A percentile compares a stretch with the other conserved stretches of the same genome.
Conservation (phyloP, 1,284 basidiomycete genomes). For the Trametes hirsuta region DNA sequence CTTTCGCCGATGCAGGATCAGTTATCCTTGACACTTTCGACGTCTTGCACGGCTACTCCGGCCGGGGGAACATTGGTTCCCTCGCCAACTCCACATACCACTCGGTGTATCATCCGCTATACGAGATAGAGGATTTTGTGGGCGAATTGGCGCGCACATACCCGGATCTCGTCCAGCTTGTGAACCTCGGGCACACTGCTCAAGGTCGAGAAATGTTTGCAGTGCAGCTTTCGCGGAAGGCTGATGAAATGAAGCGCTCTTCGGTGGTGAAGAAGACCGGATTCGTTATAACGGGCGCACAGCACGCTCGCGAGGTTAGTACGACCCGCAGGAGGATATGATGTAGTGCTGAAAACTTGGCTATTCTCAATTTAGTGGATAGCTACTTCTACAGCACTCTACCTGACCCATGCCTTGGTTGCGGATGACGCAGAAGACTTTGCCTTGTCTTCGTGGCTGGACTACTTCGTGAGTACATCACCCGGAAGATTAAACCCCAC, state of each 20-base stretch:
- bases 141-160: slow-evolving; percentile 44
- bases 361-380: slow-evolving; percentile 68
- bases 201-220: slow-evolving; percentile 59
- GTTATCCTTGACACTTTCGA: not conserved
- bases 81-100: slow-evolving; percentile 50
- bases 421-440: slow-evolving; percentile 50
- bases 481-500: not conserved
- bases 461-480: slow-evolving; percentile 49
- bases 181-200: slow-evolving; percentile 53
- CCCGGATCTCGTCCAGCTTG: slow-evolving; percentile 46
- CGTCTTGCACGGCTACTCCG: not conserved
- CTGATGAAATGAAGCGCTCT: not conserved
- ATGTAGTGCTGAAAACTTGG: not conserved
- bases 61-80: slow-evolving; percentile 34
- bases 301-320: slow-evolving; percentile 62
- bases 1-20: slow-evolving; percentile 4
- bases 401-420: slow-evolving; percentile 73
- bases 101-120: slow-evolving; percentile 52
- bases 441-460: slow-evolving; percentile 54
- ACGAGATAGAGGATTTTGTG: slow-evolving; percentile 58
- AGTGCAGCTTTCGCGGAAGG: slow-evolving; percentile 46
- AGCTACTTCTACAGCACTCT: slow-evolving; percentile 73
- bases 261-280: slow-evolving; percentile 42
- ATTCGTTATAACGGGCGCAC: slow-evolving; percentile 75
- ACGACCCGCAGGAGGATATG: not conserved